A percentile compares a stretch with the other conserved stretches of the same genome.
These are phyloP conservation scores for Silene noctiflora DNA, from an alignment of 179 eudicot genomes.

Conservation along the genomic window DNA sequence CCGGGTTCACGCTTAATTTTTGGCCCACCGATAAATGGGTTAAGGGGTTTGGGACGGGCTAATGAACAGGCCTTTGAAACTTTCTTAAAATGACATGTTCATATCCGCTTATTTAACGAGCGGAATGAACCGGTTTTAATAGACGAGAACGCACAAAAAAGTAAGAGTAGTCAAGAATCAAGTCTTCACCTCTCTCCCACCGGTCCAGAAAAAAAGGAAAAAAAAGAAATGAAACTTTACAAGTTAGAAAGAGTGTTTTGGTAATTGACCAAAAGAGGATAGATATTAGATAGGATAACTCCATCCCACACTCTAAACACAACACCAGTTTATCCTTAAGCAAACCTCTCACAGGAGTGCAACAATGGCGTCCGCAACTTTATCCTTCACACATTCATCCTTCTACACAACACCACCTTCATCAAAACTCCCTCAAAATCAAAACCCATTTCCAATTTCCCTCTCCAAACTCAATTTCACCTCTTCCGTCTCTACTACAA, in stretches of 20 bases:
- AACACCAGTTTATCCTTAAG: not conserved
- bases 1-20: too few species aligned
- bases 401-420: conserved; percentile 9
- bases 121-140: too few species aligned
- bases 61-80: too few species aligned
- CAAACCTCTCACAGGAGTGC: conserved; percentile 14
- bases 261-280: conserved; percentile 14
- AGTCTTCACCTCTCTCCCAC: too few species aligned
- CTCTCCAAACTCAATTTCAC: conserved; percentile 31
- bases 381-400: conserved; percentile 34
- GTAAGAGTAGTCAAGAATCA: too few species aligned
- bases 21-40: too few species aligned
- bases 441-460: conserved; percentile 31
- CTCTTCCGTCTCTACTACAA: conserved; percentile 27
- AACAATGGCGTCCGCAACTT: conserved; percentile 42
- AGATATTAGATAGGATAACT: conserved; percentile 29
- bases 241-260: not conserved
- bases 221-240: too few species aligned
- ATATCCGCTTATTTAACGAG: too few species aligned
- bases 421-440: conserved; percentile 27
- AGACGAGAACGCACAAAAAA: too few species aligned
- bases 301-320: not conserved
- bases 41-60: too few species aligned
- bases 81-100: too few species aligned
- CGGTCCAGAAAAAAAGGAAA: too few species aligned